Base-by-base conservation (phyloP, 257 asterid genomes). In the Knoxia roxburghii region DNA sequence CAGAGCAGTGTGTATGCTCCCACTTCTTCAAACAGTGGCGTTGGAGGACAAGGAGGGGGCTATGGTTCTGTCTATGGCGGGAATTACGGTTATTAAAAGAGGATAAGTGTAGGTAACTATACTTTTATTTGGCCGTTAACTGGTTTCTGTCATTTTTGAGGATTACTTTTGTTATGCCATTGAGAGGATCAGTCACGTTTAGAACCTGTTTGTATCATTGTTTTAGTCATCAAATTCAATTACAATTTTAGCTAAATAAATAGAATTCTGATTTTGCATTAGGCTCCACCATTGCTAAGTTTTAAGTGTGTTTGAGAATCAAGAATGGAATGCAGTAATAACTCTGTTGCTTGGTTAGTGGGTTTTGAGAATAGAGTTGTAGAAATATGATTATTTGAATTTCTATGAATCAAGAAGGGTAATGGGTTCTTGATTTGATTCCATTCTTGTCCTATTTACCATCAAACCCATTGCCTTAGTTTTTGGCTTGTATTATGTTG, bases 51-150 rank as follows among this genome's bases (percentile, higher is more conserved):
- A 78, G 49, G 86, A 2, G 95, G 95, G 39, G 90, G 89, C 21
- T 91, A 91, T 43, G 87, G 90, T 75, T 82, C 92, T 4, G 86
- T 77, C 32, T 87, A 89, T 43, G 95, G 95, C 35, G 68, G 80
- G 72, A 87, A 73, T 67, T 91, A 91, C 62, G 98, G 98, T 56
- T 91, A 91, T 63, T 91, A n/a, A 78, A 79, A 77, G 61, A 55
- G 8, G 68, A 50, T 11, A 56, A 21, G n/a, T n/a, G n/a, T n/a
- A n/a, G n/a, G n/a, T n/a, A 70, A 33, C 43, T 12, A 59, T 59
- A 59, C 46, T n/a, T 7, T 17, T 59, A 40, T 59, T 7, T 15
- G 56, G 27, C 56, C 56, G 7, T 50, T 50, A 33, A 33, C 46
- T 59, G 40, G 23, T 37, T 33, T 37, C 65, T 60, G 65, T 6